Evolutionary conservation across 2,329 filamentous ascomycete genomes (phyloP), one percentile per base, ranked within the genome.

Genomic region (Graphilbum sp.): DNA sequence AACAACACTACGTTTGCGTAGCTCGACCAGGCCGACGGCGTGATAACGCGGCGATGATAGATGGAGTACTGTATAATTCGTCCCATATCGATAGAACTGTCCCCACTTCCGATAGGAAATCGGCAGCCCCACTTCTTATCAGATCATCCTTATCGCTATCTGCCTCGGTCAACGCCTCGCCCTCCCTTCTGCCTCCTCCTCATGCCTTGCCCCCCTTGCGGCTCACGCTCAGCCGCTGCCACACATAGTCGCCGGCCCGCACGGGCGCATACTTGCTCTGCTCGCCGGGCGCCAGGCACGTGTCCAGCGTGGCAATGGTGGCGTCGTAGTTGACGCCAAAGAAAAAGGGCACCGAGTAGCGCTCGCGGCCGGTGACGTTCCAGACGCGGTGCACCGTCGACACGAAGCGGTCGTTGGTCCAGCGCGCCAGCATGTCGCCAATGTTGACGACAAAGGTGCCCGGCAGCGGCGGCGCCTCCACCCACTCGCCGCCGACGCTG

Each of bases 401-500:
- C 46, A 62, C 64, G 52, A 70, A 74, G 35, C 56, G 52, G 13
- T 65, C 62, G 41, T 66, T 64, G n/a, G 67, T 72, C 64, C 66
- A 69, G 7, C 38, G 33, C 18, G 32, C 37, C 37, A 39, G 35
- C 37, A 39, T 35, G 29, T 39, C 37, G 15, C 63, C 65, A 19
- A 67, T 49, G 43, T 69, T 71, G 41, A 71, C 61, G 1, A 71
- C 66, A 30, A 62, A 64, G 0, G 63, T 64, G 21, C 58, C 63
- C 31, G 54, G 45, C 3, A 57, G 54, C 0, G 65, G 64, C 12
- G 55, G 49, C 1, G 66, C 62, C 37, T 55, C 41, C 19, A 59
- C 57, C 66, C 65, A 72, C 25, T 94, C 0, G 87, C 87, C 2
- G 83, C 87, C 24, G 95, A 72, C 18, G 79, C 74, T 57, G 21